Conservation (phyloP, 371 early-diverging fungal genomes). For the Homolaphlyctis polyrhiza region DNA sequence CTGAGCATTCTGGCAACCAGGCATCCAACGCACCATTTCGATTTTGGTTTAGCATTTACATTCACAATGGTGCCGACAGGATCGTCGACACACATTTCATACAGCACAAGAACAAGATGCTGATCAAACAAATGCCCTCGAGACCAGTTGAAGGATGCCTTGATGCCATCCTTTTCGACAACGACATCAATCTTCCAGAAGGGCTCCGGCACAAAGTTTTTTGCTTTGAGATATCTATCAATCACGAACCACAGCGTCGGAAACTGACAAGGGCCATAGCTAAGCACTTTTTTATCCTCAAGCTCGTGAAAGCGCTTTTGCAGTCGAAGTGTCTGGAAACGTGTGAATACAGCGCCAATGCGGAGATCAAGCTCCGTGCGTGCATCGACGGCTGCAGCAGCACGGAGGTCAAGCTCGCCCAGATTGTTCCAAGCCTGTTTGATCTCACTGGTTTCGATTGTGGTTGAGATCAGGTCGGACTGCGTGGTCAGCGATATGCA, state of each 20-base stretch:
- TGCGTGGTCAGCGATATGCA: neutral
- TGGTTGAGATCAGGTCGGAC: slow-evolving; percentile 1
- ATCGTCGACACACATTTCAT: slow-evolving; percentile 62
- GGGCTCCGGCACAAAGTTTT: slow-evolving; percentile 82
- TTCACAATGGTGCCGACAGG: slow-evolving; percentile 57
- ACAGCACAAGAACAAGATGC: slow-evolving; percentile 60
- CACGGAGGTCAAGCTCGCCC: slow-evolving; percentile 46
- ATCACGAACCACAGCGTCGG: slow-evolving; percentile 99
- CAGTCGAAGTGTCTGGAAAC: slow-evolving; percentile 85
- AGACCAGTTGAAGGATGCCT: slow-evolving; percentile 70
- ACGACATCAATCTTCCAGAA: slow-evolving; percentile 87
- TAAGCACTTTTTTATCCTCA: slow-evolving; percentile 58
- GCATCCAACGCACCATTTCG: slow-evolving; percentile 71
- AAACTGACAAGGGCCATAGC: slow-evolving; percentile 99
- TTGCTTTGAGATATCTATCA: slow-evolving; percentile 72
- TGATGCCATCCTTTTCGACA: slow-evolving; percentile 37
- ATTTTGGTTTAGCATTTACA: slow-evolving; percentile 58
- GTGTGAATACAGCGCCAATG: slow-evolving; percentile 94
- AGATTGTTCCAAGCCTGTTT: slow-evolving; percentile 75
- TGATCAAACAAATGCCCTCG: slow-evolving; percentile 75
- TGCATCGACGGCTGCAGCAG: slow-evolving; percentile 88
- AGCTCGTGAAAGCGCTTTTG: slow-evolving; percentile 47
- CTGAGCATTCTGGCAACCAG: neutral
- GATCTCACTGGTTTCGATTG: slow-evolving; percentile 56
- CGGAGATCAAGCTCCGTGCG: slow-evolving; percentile 95